phyloP scores from a whole-genome alignment of 2,329 filamentous ascomycete genomes.

The Monosporascus sp. region DNA sequence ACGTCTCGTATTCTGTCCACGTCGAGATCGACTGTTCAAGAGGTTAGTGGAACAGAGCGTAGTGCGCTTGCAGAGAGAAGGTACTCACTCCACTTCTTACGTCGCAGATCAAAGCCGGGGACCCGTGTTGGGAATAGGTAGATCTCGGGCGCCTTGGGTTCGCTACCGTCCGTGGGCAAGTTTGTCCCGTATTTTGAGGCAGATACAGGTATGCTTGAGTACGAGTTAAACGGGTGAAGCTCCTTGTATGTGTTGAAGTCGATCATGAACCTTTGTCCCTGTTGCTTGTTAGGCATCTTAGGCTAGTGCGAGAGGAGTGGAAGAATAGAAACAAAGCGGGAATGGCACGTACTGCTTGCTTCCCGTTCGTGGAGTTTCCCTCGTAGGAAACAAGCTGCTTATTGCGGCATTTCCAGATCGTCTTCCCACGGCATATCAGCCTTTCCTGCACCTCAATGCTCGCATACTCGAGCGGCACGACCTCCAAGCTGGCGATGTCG shows the following conservation, averaged over 20 bases:
- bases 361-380: not conserved
- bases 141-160: constrained; percentile 4
- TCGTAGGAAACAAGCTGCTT: constrained; percentile 3
- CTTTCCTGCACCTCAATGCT: not conserved
- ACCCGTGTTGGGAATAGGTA: constrained; percentile 8
- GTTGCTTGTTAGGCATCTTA: not conserved
- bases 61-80: not conserved
- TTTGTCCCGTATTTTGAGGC: not conserved
- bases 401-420: constrained; percentile 2
- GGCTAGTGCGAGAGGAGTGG: not conserved
- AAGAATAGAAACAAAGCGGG: not conserved
- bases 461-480: constrained; percentile 1
- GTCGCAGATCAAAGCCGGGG: constrained; percentile 5
- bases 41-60: not conserved
- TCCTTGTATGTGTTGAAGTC: constrained; percentile 9
- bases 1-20: constrained; percentile 11
- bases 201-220: not conserved
- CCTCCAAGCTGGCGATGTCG: not conserved
- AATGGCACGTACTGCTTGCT: not conserved
- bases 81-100: constrained; percentile 13
- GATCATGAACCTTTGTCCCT: constrained; percentile 8
- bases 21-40: constrained; percentile 5
- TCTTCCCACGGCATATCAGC: not conserved
- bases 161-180: not conserved
- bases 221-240: constrained; percentile 1